These are phyloP conservation scores for Plasmopara muralis DNA, from an alignment of 352 stramenopile genomes.

Conservation along the genomic window DNA sequence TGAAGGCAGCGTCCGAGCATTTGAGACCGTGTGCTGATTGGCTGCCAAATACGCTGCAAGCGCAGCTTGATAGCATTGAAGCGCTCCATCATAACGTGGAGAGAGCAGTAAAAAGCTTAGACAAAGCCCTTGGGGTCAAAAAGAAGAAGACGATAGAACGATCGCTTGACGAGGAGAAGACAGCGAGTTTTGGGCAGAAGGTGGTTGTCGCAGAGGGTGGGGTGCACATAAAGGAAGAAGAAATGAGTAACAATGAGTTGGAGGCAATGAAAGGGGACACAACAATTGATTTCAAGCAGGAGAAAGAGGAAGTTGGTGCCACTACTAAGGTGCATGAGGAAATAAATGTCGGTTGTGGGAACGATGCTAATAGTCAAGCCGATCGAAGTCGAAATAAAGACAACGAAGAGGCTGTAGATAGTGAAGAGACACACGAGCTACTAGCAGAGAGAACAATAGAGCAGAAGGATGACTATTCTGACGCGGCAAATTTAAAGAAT, in stretches of 20 bases:
- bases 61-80: conserved; percentile 16
- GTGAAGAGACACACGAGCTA: background rate
- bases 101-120: conserved; percentile 3
- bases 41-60: conserved; percentile 4
- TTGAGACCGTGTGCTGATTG: conserved; percentile 21
- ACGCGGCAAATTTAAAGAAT: conserved; percentile 3
- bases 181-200: conserved; percentile 1
- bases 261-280: background rate
- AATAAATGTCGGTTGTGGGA: background rate
- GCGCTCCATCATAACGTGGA: conserved; percentile 6
- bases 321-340: background rate
- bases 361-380: background rate
- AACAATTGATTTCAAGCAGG: background rate
- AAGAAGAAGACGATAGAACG: conserved; percentile 14
- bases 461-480: background rate
- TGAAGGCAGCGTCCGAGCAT: conserved; percentile 18
- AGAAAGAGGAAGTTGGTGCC: background rate
- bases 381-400: too few relatives aligned
- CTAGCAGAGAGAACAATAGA: conserved; percentile 1
- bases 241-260: background rate
- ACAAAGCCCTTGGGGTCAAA: background rate
- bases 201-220: background rate
- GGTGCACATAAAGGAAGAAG: background rate
- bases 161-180: background rate
- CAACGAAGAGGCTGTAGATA: background rate